Percentiles rank a stretch among this genome's conserved stretches.
Evolutionary conservation across 1,284 basidiomycete genomes (phyloP).

Genomic region (Puccinia polysora): DNA sequence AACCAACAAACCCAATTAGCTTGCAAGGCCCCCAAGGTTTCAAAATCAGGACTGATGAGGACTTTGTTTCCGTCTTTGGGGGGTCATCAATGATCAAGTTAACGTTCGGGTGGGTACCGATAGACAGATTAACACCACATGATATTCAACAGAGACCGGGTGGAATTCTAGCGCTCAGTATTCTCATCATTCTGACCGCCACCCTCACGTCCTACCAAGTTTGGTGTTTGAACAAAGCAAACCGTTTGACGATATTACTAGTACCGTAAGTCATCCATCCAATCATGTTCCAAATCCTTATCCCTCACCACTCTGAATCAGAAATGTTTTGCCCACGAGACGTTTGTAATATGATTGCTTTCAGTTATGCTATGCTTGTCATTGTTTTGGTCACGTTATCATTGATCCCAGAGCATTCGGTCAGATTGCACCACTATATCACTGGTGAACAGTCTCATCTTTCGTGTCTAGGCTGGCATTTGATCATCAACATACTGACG

Average conservation of each 20-base stretch:
- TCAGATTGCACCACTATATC: slow-evolving; percentile 25
- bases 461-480: neutral
- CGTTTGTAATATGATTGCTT: neutral
- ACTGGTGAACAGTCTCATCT: neutral
- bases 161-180: neutral
- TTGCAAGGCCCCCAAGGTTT: no score
- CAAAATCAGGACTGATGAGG: slow-evolving; percentile 1
- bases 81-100: neutral
- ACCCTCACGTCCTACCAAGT: slow-evolving; percentile 7
- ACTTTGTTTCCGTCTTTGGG: neutral
- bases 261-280: slow-evolving; percentile 1
- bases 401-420: slow-evolving; percentile 17
- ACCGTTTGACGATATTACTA: neutral
- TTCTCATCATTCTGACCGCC: neutral
- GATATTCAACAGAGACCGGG: slow-evolving; percentile 25
- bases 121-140: slow-evolving; percentile 24
- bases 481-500: neutral
- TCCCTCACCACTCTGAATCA: neutral
- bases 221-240: slow-evolving; percentile 12
- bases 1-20: neutral
- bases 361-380: slow-evolving; percentile 2
- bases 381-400: slow-evolving; percentile 3
- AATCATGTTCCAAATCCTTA: neutral
- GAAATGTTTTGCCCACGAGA: neutral
- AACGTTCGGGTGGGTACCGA: slow-evolving; percentile 21